Evolutionary conservation across 2,329 filamentous ascomycete genomes (phyloP), one percentile per base, ranked within the genome.

Genomic region (Hypoxylon sp.): DNA sequence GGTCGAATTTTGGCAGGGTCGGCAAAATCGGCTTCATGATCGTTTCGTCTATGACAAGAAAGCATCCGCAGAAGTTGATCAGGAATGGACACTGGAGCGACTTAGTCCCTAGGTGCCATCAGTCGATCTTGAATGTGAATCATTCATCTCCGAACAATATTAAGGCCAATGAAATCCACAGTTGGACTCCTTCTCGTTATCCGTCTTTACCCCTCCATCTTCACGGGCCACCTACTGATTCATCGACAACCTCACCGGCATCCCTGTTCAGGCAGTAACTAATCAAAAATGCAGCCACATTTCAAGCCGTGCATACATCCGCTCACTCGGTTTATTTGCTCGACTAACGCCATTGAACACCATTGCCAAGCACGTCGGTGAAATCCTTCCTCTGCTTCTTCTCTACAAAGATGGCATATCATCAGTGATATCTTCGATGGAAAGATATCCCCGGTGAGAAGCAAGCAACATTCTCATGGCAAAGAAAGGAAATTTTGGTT

Each of bases 1-100:
- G 63, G 81, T 99, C 37, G 94, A 99, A 79, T 99, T 99, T 70
- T 99, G 94, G 85, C 92, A 97, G 78, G 94, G 94, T 2, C 82
- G 94, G 64, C 82, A 90, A 68, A 96, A 88, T 73, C 81, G 94
- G 52, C 74, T 99, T 71, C 94, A 99, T 74, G 94, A 99, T 78
- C 87, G 94, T 16, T 97, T 99, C 70, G 81, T 86, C 55, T 97
- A 97, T 73, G 83, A 84, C 47, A 85, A 82, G 69, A 78, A 82
- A 38, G 76, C 75, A 42, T 71, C 63, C 7, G 70, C 63, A 12
- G 67, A 64, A 8, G 69, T 67, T 61, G 72, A 73, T 45, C 74
- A 71, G 3, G 74, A 72, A 62, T 92, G 88, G 89, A 81, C 73
- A 65, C 73, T 94, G 62, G 80, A 90, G 63, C 84, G 90, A 64